phyloP scores from a whole-genome alignment of 2,329 filamentous ascomycete species.

The Chaetomium sp. region DNA sequence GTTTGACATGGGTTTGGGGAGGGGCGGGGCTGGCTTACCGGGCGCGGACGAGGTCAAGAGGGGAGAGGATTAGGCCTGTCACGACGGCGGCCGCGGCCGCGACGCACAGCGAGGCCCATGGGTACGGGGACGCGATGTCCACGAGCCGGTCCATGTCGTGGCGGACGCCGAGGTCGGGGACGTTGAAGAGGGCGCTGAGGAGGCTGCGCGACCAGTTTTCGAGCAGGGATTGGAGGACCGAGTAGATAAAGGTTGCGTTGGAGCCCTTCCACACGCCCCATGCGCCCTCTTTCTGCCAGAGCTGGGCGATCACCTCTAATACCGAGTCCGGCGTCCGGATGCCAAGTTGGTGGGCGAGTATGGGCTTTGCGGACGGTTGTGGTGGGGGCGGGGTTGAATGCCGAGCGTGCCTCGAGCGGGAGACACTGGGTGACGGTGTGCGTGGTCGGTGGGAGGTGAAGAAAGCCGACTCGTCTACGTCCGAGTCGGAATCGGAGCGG shows the following conservation, averaged over 20 bases:
- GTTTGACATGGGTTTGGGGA: background rate
- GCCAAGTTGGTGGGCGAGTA: slow-evolving; percentile 63
- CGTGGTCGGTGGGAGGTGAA: slow-evolving; percentile 69
- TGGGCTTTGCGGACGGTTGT: slow-evolving; percentile 41
- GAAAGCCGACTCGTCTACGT: slow-evolving; percentile 78
- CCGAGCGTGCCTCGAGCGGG: slow-evolving; percentile 42
- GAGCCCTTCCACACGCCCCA: slow-evolving; percentile 95
- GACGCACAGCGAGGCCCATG: slow-evolving; percentile 77
- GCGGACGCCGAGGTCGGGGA: slow-evolving; percentile 78
- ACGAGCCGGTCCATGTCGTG: slow-evolving; percentile 76
- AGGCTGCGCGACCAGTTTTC: slow-evolving; percentile 92
- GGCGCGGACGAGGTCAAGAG: slow-evolving; percentile 87
- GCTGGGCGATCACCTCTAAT: slow-evolving; percentile 79
- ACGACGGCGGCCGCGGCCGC: slow-evolving; percentile 65
- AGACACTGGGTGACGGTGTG: slow-evolving; percentile 53
- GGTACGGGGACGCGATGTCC: slow-evolving; percentile 74
- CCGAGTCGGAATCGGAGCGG: slow-evolving; percentile 62
- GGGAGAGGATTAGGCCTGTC: slow-evolving; percentile 79
- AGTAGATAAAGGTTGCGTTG: slow-evolving; percentile 91
- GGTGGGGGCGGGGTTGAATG: slow-evolving; percentile 41
- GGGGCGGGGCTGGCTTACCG: slow-evolving; percentile 49
- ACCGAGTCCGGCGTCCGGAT: slow-evolving; percentile 78
- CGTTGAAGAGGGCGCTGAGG: slow-evolving; percentile 84
- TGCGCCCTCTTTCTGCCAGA: slow-evolving; percentile 86
- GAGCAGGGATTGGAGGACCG: slow-evolving; percentile 78